Base-by-base conservation (phyloP, 306 rosid species). In the Lotus japonicus region DNA sequence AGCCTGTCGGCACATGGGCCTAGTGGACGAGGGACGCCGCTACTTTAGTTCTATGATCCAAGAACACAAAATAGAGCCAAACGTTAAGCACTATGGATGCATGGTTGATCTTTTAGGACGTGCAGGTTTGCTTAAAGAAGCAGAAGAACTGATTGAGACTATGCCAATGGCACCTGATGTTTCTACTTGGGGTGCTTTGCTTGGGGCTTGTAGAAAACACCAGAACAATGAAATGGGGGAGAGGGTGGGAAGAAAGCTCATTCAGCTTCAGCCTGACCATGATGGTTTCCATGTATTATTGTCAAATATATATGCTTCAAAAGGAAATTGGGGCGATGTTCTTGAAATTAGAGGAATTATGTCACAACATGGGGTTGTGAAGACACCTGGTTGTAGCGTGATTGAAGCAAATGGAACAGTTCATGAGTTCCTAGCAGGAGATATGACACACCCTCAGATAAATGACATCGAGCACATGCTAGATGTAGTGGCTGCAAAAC, bases 101-200 rank as follows among this genome's bases (percentile, higher is more conserved):
- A 83, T 88, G 92, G 95, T 91, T 17, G 97, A 91, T 76, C 95
- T 91, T 74, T 72, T 91, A 23, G 97, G 96, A 19, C 95, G 97
- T 8, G 85, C 95, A 0, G 97, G 97, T 48, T 66, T 84, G 86
- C 84, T 90, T 39, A 83, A 76, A 76, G 92, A 90, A 74, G 97
- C 97, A 13, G 97, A 90, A 80, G 87, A 86, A 55, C 80, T 90
- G 33, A 77, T 84, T 56, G 71, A 86, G 61, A 81, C 58, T 71
- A 90, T 90, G 97, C 95, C 97, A 19, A 75, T 88, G 88, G 54
- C 68, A 7, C 88, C 97, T 0, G 95, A 86, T 73, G 89, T 86
- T 10, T 91, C 91, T 46, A 80, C 96, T 16, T 91, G 97, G 95
- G 97, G 95, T 59, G 97, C 97, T 59, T 76, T 88, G 77, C 86